Evolutionary conservation across 1,284 basidiomycete species (phyloP).

Genomic region (Wallemia mellicola): DNA sequence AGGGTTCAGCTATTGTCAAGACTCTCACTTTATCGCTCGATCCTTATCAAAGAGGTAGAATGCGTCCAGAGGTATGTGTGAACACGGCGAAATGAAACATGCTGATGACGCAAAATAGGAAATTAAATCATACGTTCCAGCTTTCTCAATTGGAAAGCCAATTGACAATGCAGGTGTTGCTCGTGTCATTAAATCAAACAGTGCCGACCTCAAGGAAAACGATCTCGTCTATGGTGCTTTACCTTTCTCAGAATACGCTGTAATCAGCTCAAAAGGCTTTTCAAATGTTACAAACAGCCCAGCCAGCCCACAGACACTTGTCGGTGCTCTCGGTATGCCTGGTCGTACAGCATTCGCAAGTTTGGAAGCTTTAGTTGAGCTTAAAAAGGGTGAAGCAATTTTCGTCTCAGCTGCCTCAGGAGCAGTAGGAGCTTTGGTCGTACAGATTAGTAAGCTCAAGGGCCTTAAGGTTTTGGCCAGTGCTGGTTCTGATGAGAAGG

Average conservation of each 20-base stretch:
- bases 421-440: slow-evolving; percentile 3
- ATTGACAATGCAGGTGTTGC: background rate
- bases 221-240: background rate
- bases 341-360: background rate
- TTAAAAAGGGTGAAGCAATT: background rate
- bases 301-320: background rate
- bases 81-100: background rate
- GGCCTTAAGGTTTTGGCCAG: slow-evolving; percentile 3
- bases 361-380: background rate
- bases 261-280: background rate
- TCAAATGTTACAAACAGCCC: background rate
- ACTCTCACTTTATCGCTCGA: background rate
- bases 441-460: slow-evolving; percentile 1
- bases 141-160: background rate
- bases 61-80: background rate
- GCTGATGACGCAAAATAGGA: background rate
- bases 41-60: background rate
- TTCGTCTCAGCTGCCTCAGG: slow-evolving; percentile 3
- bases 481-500: slow-evolving; percentile 2
- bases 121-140: background rate
- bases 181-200: background rate
- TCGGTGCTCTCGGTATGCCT: background rate
- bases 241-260: background rate
- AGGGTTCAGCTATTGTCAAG: background rate
- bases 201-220: background rate